Evolutionary conservation across 352 stramenopile species (phyloP), one percentile per base, ranked within the genome.

Genomic region (Blastocystis sp.): DNA sequence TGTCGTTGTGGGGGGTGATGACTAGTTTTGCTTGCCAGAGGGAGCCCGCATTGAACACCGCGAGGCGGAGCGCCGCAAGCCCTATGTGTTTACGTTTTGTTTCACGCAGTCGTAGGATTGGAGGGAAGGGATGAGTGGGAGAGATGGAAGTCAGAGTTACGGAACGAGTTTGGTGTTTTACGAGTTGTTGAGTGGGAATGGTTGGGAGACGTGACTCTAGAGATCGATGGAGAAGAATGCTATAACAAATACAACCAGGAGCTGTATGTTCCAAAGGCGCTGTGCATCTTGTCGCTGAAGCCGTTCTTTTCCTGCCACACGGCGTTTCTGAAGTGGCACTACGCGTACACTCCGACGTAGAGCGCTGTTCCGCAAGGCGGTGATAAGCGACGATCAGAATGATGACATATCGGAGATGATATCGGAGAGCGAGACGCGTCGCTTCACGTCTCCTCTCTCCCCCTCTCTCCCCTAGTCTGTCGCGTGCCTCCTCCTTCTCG

Each of bases 241-340:
- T 81, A 81, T 42, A 81, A 81, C 51, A 81, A 81, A 29, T 81
- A 65, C 32, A 81, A 81, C 36, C 69, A 81, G 27, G 69, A 81
- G 24, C 46, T 81, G 18, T 81, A 81, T 44, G 63, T 81, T 64
- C 69, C 69, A 40, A 81, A 81, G 42, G 69, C 69, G 18, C 51
- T 81, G 16, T 81, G 69, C 42, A 81, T 81, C 27, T 51, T 81
- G 24, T 81, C 69, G 29, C 49, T 81, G 36, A 63, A 81, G 48
- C 69, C 69, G n/a, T 81, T 81, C 69, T 81, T 81, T 32, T 81
- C 69, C 2, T 61, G 18, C 42, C 69, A 81, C 42, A 81, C 27
- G 1, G 11, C 69, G 4, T 81, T 81, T 51, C 38, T 81, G 29
- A 27, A 57, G 69, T 81, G 9, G 1, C 53, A 4, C 24, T 29